Evolutionary conservation across 164 flowering plant species (phyloP), one percentile per base, ranked within the genome.

Genomic region (Annona cherimola): DNA sequence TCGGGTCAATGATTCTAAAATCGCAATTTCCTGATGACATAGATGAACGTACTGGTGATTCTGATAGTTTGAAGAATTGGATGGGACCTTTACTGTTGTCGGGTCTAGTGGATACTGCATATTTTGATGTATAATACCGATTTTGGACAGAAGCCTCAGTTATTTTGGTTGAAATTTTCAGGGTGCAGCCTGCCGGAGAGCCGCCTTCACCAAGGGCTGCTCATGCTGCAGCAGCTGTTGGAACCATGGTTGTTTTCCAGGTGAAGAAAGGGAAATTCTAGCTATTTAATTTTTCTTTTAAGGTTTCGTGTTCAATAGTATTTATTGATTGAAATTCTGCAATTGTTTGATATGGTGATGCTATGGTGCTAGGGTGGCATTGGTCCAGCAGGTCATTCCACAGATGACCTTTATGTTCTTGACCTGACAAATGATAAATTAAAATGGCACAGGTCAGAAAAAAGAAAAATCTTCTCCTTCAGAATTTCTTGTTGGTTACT

Each of bases 241-340:
- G 99, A 2, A 92, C 98, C 14, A 96, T 96, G 98, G 99, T 96
- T 70, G 99, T 93, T 7, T 93, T 96, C 81, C 99, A 96, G 98
- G 99, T 96, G 76, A 81, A 66, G 69, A 65, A 57, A 46, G 2
- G 5, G 41, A 60, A 63, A 63, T 11, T 14, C 66, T 54, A 20
- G 3, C 18, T 20, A 3, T n/a, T 61, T 59, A 45, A 39, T 26
- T 45, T 66, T 59, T 40, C 12, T 44, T 71, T 66, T 26, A 26
- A 45, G 69, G 54, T 3, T 44, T 60, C 55, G 7, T 50, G 18
- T 43, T 40, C 63, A 45, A 3, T 61, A 45, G 42, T 74, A 41
- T 66, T 66, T 43, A 4, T 40, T 69, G 4, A 3, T 42, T 59
- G 7, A 14, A 50, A n/a, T 12, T 35, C 42, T 26, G n/a, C 63